A percentile compares a stretch with the other conserved stretches of the same genome.
Evolutionary conservation across 2,329 filamentous ascomycete species (phyloP).

Genomic region (Cladosporium colombiae): DNA sequence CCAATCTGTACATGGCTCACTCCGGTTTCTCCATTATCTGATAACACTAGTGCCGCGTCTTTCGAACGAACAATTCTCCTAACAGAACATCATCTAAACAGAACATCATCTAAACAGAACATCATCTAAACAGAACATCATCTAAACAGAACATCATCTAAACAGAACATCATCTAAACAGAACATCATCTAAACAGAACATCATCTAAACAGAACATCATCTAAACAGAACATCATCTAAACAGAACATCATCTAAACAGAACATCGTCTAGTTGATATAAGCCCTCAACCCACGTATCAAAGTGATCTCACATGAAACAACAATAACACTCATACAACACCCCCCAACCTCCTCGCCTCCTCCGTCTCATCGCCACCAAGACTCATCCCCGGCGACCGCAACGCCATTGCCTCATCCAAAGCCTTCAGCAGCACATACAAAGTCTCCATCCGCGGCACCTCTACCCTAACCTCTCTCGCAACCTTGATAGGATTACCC

Average conservation of each 20-base stretch:
- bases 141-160: neutral
- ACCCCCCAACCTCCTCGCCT: slow-evolving; percentile 2
- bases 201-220: neutral
- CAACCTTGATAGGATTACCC: slow-evolving; percentile 49
- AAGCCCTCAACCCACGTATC: neutral
- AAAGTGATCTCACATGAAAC: neutral
- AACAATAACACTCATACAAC: neutral
- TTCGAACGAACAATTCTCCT: too few relatives aligned
- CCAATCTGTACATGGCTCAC: neutral
- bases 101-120: neutral
- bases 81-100: neutral
- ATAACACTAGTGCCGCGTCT: neutral
- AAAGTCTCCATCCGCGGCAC: slow-evolving; percentile 47
- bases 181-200: neutral
- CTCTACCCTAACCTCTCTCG: slow-evolving; percentile 41
- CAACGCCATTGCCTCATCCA: slow-evolving; percentile 40
- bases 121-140: neutral
- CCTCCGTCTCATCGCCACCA: slow-evolving; percentile 23
- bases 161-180: neutral
- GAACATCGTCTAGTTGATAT: neutral
- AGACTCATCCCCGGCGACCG: slow-evolving; percentile 28
- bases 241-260: neutral
- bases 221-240: neutral
- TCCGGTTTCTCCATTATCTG: neutral
- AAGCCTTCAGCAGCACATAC: slow-evolving; percentile 48